phyloP scores from a whole-genome alignment of 1,139 yeast genomes.

The Geotrichum reessii region DNA sequence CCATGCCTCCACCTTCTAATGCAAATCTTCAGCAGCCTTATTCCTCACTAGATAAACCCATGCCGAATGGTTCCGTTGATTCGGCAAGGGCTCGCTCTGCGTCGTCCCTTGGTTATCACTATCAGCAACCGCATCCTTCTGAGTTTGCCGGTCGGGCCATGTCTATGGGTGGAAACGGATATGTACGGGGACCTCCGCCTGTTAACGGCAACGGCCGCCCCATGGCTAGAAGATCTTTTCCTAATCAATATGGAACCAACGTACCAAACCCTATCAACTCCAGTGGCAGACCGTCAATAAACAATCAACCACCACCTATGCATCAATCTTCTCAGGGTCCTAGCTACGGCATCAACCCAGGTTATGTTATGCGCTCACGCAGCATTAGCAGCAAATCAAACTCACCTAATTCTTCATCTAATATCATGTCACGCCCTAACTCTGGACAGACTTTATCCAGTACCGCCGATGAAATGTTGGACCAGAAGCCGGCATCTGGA shows the following conservation, averaged over 20 bases:
- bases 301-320: background rate
- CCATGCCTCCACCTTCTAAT: conserved; percentile 11
- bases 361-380: background rate
- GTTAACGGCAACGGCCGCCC: background rate
- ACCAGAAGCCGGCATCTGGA: background rate
- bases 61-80: background rate
- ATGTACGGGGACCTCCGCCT: background rate
- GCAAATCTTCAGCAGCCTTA: background rate
- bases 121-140: background rate
- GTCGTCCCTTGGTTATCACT: background rate
- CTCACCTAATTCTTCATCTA: conserved; percentile 8
- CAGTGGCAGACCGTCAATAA: background rate
- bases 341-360: background rate
- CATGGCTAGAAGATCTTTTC: background rate
- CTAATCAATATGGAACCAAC: background rate
- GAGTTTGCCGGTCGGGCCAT: conserved; percentile 1
- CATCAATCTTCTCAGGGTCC: background rate
- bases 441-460: conserved; percentile 5
- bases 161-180: conserved; percentile 8
- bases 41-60: background rate
- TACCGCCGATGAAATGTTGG: background rate
- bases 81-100: background rate
- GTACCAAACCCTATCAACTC: background rate
- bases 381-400: conserved; percentile 8
- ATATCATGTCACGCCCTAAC: conserved; percentile 5